Base-by-base conservation (phyloP, 2,329 filamentous ascomycete species). In the Thelonectria olida region DNA sequence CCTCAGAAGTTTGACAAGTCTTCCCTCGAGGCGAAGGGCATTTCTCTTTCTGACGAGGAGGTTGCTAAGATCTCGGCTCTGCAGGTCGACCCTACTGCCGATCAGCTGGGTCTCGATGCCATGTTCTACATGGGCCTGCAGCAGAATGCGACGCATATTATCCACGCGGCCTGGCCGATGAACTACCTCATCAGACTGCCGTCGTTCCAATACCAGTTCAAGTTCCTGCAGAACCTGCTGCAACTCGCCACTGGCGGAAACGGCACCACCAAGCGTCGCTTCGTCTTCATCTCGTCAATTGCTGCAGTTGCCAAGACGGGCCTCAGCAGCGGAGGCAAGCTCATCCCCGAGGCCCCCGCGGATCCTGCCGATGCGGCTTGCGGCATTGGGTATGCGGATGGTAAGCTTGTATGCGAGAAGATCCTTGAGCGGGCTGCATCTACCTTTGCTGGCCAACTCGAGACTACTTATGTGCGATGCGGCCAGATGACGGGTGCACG, bases 281-380 rank as follows among this genome's bases (percentile, higher is more conserved):
- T 76, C 34, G 50, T 74, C 4, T 76, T 76, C 57, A 54, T 71
- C 9, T 75, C 73, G 2, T 75, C 74, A 1, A 74, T 76, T 36
- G 72, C 73, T 7, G 70, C 67, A 8, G 67, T 72, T 3, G 63
- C 61, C n/a, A 54, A 54, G 36, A 5, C 61, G 20, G 59, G 61
- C 8, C 52, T 66, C 7, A 27, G 13, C 3, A 61, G 27, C 22
- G 48, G 52, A 8, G 58, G 62, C 20, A 23, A 27, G 22, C 23
- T 47, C 23, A 65, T 69, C n/a, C 42, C 58, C 1, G 66, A 68
- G 23, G 41, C 54, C 2, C 65, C 65, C 7, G 65, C 63, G 1
- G 44, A 58, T 4, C 53, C 58, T 4, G 56, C 44, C n/a, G 60
- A 63, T 12, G 59, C 54, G 3, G 60, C 65, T 3, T 67, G 61